These are phyloP conservation scores for Jaltomata sinuosa DNA, from an alignment of 257 asterid genomes.

Conservation along the genomic window DNA sequence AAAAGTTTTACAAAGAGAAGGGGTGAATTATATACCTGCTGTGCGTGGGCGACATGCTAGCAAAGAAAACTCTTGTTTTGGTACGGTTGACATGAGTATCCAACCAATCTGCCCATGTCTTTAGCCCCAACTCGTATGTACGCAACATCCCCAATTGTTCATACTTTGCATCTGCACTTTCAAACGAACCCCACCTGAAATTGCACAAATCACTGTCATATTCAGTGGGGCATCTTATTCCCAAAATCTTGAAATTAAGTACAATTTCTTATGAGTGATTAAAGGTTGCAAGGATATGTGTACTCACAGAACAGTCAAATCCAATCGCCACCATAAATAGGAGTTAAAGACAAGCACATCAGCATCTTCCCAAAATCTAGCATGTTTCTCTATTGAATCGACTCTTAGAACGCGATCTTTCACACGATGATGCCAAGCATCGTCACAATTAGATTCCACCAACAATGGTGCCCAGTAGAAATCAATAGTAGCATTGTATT, in stretches of 20 bases:
- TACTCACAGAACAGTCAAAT: slow-evolving; percentile 39
- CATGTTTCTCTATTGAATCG: slow-evolving; percentile 44
- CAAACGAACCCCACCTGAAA: slow-evolving; percentile 52
- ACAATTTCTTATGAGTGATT: background rate
- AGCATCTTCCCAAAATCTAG: slow-evolving; percentile 47
- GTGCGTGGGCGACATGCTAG: slow-evolving; percentile 51
- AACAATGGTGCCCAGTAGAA: slow-evolving; percentile 65
- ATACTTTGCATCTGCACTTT: slow-evolving; percentile 20
- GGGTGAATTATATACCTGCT: slow-evolving; percentile 13
- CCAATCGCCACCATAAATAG: slow-evolving; percentile 50
- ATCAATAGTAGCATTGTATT: slow-evolving; percentile 50
- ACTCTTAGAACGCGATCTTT: slow-evolving; percentile 20
- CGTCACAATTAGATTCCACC: slow-evolving; percentile 53
- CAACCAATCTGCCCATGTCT: slow-evolving; percentile 60
- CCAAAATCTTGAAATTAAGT: background rate
- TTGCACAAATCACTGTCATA: background rate
- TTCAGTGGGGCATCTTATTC: background rate
- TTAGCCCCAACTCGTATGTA: slow-evolving; percentile 44
- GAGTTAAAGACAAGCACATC: slow-evolving; percentile 51
- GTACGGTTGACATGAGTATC: slow-evolving; percentile 39
- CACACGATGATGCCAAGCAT: slow-evolving; percentile 18
- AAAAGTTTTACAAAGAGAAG: background rate
- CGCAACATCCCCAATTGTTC: slow-evolving; percentile 32
- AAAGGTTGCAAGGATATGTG: background rate
- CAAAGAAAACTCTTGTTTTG: slow-evolving; percentile 45